A percentile compares a stretch with the other conserved stretches of the same genome.
phyloP scores from a whole-genome alignment of 2,329 filamentous ascomycete genomes.

The Neopestalotiopsis clavispora region DNA sequence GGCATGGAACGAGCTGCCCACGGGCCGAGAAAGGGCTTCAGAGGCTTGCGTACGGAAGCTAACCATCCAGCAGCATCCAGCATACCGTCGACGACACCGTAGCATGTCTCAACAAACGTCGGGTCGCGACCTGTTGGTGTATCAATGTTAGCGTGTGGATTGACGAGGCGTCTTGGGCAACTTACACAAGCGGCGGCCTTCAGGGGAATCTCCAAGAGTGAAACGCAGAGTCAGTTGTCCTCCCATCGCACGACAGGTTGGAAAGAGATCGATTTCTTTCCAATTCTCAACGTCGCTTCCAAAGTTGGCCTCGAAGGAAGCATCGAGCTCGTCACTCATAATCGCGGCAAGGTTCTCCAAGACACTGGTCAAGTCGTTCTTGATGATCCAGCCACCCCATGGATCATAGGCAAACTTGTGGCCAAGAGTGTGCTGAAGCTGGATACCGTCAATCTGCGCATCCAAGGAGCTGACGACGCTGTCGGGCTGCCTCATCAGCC shows the following conservation, averaged over 20 bases:
- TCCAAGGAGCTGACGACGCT: constrained; percentile 36
- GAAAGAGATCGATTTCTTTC: constrained; percentile 37
- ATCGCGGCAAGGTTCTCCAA: constrained; percentile 39
- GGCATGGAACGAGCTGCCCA: constrained; percentile 29
- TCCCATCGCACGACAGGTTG: constrained; percentile 33
- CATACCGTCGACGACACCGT: constrained; percentile 37
- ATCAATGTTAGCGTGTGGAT: not conserved
- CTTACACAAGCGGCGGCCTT: constrained; percentile 37
- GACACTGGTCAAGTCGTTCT: constrained; percentile 39
- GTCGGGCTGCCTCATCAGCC: constrained; percentile 46
- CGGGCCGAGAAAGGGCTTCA: constrained; percentile 38
- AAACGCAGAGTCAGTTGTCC: constrained; percentile 31
- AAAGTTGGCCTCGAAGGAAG: constrained; percentile 40
- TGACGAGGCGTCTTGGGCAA: not conserved
- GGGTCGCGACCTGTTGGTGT: constrained; percentile 36
- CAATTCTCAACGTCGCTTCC: constrained; percentile 38
- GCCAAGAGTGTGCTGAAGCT: constrained; percentile 42
- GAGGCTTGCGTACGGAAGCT: constrained; percentile 32
- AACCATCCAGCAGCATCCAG: constrained; percentile 38
- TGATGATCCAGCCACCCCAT: constrained; percentile 36
- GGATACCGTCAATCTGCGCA: constrained; percentile 44
- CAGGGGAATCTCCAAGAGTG: constrained; percentile 28
- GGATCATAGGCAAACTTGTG: constrained; percentile 32
- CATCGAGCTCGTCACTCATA: constrained; percentile 40
- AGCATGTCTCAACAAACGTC: constrained; percentile 36